Evolutionary conservation across 169 alveolate genomes (phyloP).

Genomic region (Plasmodium vivax): DNA sequence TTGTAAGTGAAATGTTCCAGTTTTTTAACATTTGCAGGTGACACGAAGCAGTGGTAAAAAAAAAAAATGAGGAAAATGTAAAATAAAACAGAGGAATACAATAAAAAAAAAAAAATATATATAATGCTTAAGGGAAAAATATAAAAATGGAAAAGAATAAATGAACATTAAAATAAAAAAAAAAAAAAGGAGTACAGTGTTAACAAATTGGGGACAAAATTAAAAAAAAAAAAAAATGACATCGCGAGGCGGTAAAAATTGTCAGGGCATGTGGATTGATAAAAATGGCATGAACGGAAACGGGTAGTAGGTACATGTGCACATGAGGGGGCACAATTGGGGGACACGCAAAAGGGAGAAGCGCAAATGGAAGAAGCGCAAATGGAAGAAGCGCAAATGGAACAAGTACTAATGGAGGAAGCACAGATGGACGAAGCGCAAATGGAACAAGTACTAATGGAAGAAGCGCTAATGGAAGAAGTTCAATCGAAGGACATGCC

Average conservation of each 20-base stretch:
- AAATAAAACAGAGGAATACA: not conserved
- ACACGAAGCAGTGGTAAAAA: not conserved
- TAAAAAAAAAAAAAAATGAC: not conserved
- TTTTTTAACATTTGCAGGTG: not conserved
- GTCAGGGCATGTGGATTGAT: not conserved
- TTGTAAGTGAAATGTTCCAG: slow-evolving; percentile 29
- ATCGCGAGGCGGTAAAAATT: not conserved
- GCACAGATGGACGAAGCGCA: not conserved
- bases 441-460: too few species aligned
- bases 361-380: too few species aligned
- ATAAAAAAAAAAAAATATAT: not conserved
- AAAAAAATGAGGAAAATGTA: not conserved
- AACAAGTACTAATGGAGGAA: too few species aligned
- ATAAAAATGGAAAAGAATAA: not conserved
- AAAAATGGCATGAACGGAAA: not conserved
- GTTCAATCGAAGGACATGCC: not conserved
- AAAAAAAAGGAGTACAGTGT: not conserved
- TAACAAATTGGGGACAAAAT: not conserved
- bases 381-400: too few species aligned
- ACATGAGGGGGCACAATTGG: not conserved
- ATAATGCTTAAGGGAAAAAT: not conserved
- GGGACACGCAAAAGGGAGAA: too few species aligned
- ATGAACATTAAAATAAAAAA: not conserved
- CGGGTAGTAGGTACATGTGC: not conserved
- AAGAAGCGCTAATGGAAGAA: not conserved